Conservation (phyloP, 2,329 filamentous ascomycete genomes). For the Zymoseptoria pseudotritici region DNA sequence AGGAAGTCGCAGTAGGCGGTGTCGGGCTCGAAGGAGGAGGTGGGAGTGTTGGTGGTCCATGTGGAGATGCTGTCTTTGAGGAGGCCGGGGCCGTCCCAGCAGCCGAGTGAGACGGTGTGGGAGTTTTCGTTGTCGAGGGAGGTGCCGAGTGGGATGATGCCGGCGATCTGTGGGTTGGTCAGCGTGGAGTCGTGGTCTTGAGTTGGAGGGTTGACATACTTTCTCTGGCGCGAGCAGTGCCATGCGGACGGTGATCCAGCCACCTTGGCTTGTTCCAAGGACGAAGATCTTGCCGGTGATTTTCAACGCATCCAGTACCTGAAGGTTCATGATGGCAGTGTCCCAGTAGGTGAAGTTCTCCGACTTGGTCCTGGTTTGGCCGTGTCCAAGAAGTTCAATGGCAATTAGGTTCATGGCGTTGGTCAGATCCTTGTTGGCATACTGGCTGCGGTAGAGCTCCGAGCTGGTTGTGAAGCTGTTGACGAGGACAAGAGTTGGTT, state of each 20-base stretch:
- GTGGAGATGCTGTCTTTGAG: conserved; percentile 32
- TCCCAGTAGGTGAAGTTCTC: conserved; percentile 49
- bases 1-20: conserved; percentile 40
- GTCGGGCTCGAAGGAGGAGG: conserved; percentile 37
- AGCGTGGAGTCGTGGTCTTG: not conserved
- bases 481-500: conserved; percentile 46
- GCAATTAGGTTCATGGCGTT: conserved; percentile 37
- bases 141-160: conserved; percentile 46
- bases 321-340: conserved; percentile 38
- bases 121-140: conserved; percentile 45
- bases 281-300: conserved; percentile 40
- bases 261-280: conserved; percentile 46
- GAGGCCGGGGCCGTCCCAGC: conserved; percentile 40
- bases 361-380: conserved; percentile 37
- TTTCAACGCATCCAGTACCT: conserved; percentile 34
- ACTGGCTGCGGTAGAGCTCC: conserved; percentile 33
- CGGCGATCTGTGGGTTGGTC: conserved; percentile 35
- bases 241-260: conserved; percentile 41
- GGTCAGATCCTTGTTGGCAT: conserved; percentile 11
- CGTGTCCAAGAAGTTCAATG: conserved; percentile 48
- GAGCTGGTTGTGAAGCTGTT: conserved; percentile 47
- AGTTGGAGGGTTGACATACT: conserved; percentile 24
- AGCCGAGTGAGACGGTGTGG: conserved; percentile 37
- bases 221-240: conserved; percentile 42
- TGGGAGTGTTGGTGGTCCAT: conserved; percentile 34